These are phyloP conservation scores for Dryadomyces quercus-mongolicae DNA, from an alignment of 2,329 filamentous ascomycete genomes.

Conservation along the genomic window DNA sequence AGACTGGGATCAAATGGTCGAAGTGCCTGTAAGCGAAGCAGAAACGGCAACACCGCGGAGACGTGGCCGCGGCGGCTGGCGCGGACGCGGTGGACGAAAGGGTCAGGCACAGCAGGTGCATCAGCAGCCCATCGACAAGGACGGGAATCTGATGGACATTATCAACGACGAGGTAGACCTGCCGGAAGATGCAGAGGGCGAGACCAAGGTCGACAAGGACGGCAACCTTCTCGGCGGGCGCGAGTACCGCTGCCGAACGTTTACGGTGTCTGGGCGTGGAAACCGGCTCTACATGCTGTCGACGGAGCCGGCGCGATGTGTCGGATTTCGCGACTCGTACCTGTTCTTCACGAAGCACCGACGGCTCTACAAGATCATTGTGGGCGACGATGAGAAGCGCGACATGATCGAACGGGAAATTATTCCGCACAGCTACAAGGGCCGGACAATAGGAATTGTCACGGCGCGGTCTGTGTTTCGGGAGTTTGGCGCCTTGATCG, in stretches of 20 bases:
- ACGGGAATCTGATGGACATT: conserved; percentile 84
- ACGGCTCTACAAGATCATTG: conserved; percentile 93
- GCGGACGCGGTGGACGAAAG: conserved; percentile 51
- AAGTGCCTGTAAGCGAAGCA: conserved; percentile 37
- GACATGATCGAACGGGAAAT: conserved; percentile 92
- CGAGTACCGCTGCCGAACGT: conserved; percentile 91
- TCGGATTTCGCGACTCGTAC: conserved; percentile 95
- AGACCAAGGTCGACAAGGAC: conserved; percentile 84
- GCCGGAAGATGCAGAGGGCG: conserved; percentile 76
- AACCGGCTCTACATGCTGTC: conserved; percentile 94
- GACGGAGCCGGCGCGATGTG: conserved; percentile 90
- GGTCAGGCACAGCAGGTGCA: conserved; percentile 57
- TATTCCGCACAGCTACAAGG: conserved; percentile 97
- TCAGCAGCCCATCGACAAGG: conserved; percentile 82
- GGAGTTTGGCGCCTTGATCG: conserved; percentile 88
- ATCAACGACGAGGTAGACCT: conserved; percentile 84
- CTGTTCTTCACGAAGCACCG: conserved; percentile 98
- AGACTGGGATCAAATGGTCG: conserved; percentile 59
- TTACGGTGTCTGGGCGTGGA: conserved; percentile 75
- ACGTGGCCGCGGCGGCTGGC: conserved; percentile 60
- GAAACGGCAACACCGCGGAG: conserved; percentile 40
- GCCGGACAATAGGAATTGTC: conserved; percentile 90
- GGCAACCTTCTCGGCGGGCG: conserved; percentile 73
- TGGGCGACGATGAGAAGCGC: conserved; percentile 92
- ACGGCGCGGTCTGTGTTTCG: conserved; percentile 94